Conservation (phyloP, 2,329 filamentous ascomycete species). For the Bisporella sp. region DNA sequence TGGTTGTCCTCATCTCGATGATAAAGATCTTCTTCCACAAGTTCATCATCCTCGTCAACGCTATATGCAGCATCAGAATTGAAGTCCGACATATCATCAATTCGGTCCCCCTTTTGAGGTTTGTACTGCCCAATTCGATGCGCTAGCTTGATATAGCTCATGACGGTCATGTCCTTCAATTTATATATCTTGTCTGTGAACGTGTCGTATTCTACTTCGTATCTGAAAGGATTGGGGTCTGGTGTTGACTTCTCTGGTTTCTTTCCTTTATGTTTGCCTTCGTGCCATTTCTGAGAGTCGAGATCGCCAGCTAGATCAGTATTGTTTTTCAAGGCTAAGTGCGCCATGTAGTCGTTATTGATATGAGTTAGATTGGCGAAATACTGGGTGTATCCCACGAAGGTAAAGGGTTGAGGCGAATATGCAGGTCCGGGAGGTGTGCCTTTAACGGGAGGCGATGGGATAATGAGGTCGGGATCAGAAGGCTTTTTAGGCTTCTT, state of each 20-base stretch:
- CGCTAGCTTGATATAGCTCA: constrained; percentile 73
- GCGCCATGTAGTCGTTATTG: constrained; percentile 57
- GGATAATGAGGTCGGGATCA: constrained; percentile 57
- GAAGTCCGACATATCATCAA: constrained; percentile 15
- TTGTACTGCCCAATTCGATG: constrained; percentile 61
- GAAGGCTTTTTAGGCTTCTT: constrained; percentile 44
- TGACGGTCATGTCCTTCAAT: constrained; percentile 76
- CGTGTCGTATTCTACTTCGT: constrained; percentile 81
- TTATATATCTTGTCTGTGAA: constrained; percentile 68
- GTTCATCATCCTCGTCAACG: constrained; percentile 19
- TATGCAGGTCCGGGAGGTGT: constrained; percentile 83
- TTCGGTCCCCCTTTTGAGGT: constrained; percentile 26
- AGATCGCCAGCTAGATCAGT: constrained; percentile 21
- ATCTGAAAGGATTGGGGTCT: constrained; percentile 59
- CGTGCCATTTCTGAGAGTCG: constrained; percentile 47
- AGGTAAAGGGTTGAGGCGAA: constrained; percentile 72
- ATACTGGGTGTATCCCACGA: constrained; percentile 81
- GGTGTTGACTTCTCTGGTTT: constrained; percentile 46
- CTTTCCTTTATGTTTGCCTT: constrained; percentile 56
- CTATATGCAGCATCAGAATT: constrained; percentile 12
- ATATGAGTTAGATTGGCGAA: constrained; percentile 89
- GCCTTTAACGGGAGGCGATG: constrained; percentile 64
- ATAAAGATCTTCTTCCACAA: constrained; percentile 18
- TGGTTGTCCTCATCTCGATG: constrained; percentile 24
- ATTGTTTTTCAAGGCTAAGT: background rate